Conservation (phyloP, 768 basidiomycete genomes). For the Suillus fuscotomentosus region DNA sequence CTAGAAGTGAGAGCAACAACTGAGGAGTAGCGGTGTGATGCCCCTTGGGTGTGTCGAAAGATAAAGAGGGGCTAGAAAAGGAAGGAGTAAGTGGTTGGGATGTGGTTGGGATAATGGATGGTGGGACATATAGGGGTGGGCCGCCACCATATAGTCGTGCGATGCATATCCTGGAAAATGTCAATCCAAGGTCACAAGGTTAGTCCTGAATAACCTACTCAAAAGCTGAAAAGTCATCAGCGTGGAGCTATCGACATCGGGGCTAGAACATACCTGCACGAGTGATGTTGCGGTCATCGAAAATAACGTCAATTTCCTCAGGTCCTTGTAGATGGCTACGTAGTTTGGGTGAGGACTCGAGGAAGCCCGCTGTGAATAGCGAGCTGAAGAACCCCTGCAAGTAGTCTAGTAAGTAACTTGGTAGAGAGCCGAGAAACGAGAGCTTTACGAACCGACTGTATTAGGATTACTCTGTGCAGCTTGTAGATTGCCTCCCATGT, state of each 20-base stretch:
- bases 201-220: conserved; percentile 57
- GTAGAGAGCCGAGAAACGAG: neutral
- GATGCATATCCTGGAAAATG: conserved; percentile 65
- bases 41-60: conserved; percentile 39
- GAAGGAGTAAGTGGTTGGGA: conserved; percentile 69
- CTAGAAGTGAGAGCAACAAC: conserved; percentile 83
- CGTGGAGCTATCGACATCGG: conserved; percentile 6
- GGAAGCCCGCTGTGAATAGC: conserved; percentile 80
- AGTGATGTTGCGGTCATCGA: conserved; percentile 88
- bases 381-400: conserved; percentile 82
- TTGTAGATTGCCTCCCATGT: conserved; percentile 74
- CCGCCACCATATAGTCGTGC: conserved; percentile 86
- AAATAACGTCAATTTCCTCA: conserved; percentile 65
- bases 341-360: conserved; percentile 47
- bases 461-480: conserved; percentile 83
- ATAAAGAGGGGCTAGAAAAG: conserved; percentile 39
- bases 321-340: conserved; percentile 24
- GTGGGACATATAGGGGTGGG: conserved; percentile 67
- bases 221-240: conserved; percentile 56
- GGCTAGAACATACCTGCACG: conserved; percentile 60
- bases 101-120: conserved; percentile 62
- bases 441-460: conserved; percentile 61
- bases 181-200: conserved; percentile 12
- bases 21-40: conserved; percentile 77
- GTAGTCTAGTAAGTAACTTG: neutral